Evolutionary conservation across 2,329 filamentous ascomycete genomes (phyloP), one percentile per base, ranked within the genome.

Genomic region (Aspergillus sergii): DNA sequence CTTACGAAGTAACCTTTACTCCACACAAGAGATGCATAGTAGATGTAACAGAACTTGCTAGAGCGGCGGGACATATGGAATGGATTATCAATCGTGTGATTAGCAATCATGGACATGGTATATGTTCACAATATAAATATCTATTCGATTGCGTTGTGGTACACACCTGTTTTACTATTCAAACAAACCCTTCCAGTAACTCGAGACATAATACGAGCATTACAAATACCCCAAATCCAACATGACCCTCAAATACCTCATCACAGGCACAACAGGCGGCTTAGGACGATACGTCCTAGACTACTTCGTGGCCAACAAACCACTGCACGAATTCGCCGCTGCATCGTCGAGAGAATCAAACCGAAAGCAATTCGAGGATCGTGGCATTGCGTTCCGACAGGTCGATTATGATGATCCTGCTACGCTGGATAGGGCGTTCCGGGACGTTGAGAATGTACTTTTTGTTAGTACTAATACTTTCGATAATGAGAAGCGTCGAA

Each of bases 401-500:
- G 84, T 83, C 8, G 80, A 83, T 65, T 89, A 85, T 72, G 82
- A 86, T 46, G 78, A 81, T 43, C 74, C 79, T 0, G 69, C 74
- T 1, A 78, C 81, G 4, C 76, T 88, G 19, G 76, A 82, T 36
- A 62, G 72, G 0, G 84, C 83, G 0, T 85, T 89, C 60, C 32
- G 71, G 9, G 84, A 79, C 26, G 81, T 87, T 14, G 81, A 86
- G 58, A 80, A 82, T 54, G 74, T 89, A 41, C 83, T 88, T 62
- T 83, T 89, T 55, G 82, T 89, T 23, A 88, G 86, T 5, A 85
- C 82, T 26, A 82, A 83, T 46, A 81, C 80, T 48, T 79, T 83
- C 55, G 82, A 84, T 41, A 79, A 79, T 58, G 78, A 80, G n/a
- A 80, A 79, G 64, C 76, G 83, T 4, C 73, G 75, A 39, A 79